Percentiles rank a stretch among this genome's conserved stretches.
These are phyloP conservation scores for Nicotiana tomentosiformis DNA, from an alignment of 257 asterid species.

Conservation along the genomic window DNA sequence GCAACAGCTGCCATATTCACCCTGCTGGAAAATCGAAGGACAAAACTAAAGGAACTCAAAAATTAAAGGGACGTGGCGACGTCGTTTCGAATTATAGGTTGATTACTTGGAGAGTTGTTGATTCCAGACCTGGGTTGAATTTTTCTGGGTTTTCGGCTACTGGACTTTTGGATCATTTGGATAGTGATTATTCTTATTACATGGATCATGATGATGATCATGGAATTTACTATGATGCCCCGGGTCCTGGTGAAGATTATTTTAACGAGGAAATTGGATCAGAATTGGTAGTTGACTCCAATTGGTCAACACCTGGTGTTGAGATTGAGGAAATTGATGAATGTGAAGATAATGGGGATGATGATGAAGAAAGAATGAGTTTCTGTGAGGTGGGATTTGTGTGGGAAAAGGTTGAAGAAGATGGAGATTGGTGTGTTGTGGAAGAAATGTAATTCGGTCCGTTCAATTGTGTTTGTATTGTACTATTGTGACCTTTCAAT, in stretches of 20 bases:
- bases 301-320: background rate
- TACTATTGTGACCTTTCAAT: background rate
- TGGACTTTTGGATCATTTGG: conserved; percentile 54
- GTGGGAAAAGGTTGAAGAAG: conserved; percentile 42
- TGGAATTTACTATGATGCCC: conserved; percentile 4
- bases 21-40: conserved; percentile 59
- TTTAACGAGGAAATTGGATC: background rate
- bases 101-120: conserved; percentile 56
- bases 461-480: background rate
- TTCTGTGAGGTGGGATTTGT: conserved; percentile 35
- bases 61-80: conserved; percentile 31
- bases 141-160: conserved; percentile 55
- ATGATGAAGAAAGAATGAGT: conserved; percentile 26
- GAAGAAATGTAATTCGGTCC: conserved; percentile 29
- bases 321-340: conserved; percentile 14
- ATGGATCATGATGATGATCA: conserved; percentile 10
- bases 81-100: conserved; percentile 16
- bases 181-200: background rate
- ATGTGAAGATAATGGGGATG: background rate
- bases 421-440: conserved; percentile 71
- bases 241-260: background rate
- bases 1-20: conserved; percentile 41
- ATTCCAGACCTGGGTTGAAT: conserved; percentile 32
- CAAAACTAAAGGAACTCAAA: conserved; percentile 58
- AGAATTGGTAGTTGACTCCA: background rate